Evolutionary conservation across 495 filamentous ascomycete genomes (phyloP), one percentile per base, ranked within the genome.

Genomic region (Neurospora sp.): DNA sequence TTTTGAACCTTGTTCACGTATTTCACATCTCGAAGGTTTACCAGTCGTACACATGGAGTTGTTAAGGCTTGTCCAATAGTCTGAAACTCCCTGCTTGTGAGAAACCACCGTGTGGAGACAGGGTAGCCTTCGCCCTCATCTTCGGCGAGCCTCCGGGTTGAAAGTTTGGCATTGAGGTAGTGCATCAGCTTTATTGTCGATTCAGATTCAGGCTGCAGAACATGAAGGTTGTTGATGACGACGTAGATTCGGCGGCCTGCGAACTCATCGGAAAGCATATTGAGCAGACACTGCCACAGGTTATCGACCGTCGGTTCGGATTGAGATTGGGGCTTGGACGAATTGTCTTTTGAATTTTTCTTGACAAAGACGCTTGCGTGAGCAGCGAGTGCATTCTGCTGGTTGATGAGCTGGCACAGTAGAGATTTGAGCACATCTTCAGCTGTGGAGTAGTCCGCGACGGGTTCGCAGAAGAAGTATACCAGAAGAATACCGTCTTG

Each of bases 361-460:
- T 78, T 78, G 18, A 74, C 70, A 68, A 81, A 82, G 20, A 72
- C 38, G 45, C 80, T 82, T 9, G 80, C 82, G 61, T 84, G 79
- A 35, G 76, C 71, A 61, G 81, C 82, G 0, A 84, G 74, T 0
- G 74, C 74, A 65, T 79, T 77, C 72, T 82, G 79, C 68, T 82
- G 74, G 22, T 76, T 65, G 40, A 81, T 80, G 3, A 84, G 73
- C 71, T 83, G 82, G 48, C 74, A 73, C 10, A 83, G 71, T 35
- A 83, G 71, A 40, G 77, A 82, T 70, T 80, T 84, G 14, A 84
- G 75, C 20, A 84, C 59, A 16, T 84, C 81, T 70, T 84, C 82
- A 1, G 82, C 81, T 0, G 78, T 81, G 35, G 70, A 76, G 59
- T 74, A 79, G 44, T 83, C 81, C 18, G 74, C 22, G 0, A 71